Evolutionary conservation across 2,329 filamentous ascomycete genomes (phyloP), one percentile per base, ranked within the genome.

Genomic region (Fusarium sp.): DNA sequence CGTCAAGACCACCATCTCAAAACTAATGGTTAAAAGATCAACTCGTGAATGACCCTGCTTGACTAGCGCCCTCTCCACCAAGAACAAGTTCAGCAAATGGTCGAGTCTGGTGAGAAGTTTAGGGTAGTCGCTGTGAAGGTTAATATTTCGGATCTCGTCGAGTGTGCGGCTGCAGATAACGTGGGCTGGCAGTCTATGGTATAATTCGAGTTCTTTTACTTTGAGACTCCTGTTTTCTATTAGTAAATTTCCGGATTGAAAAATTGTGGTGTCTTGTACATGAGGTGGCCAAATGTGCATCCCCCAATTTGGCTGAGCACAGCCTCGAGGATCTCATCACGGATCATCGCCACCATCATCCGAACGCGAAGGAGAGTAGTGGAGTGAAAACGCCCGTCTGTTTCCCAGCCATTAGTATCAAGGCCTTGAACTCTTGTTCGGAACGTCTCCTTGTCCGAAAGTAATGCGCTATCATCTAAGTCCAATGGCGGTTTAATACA

Each of bases 291-390:
- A 0, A 41, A 14, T 2, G 7, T 17, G 10, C 19, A 23, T 6
- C 1, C 2, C 1, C 9, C 25, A 2, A 23, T 14, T 5, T 52
- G 25, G 14, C 25, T 15, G 4, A 41, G 35, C 3, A 41, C 25
- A 9, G 40, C 10, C 17, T 56, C 53, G 1, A 52, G 46, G 1
- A 56, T 52, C 10, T 56, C 14, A 14, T 56, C 11, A 8, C 33
- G 30, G 0, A 4, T n/a, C 0, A 52, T 6, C 5, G 53, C 46
- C 1, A 52, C 30, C 46, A 41, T 56, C 53, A 52, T 56, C 1
- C 53, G 53, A 3, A 41, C 46, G 1, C 53, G 53, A 1, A 56
- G n/a, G 20, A 56, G 53, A 13, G 53, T 52, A 17, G 19, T 40
- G 2, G 53, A 25, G 35, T 32, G 51, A 2, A 56, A 40, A 3